Evolutionary conservation across 495 filamentous ascomycete species (phyloP), one percentile per base, ranked within the genome.

Genomic region (Annulohypoxylon bovei): DNA sequence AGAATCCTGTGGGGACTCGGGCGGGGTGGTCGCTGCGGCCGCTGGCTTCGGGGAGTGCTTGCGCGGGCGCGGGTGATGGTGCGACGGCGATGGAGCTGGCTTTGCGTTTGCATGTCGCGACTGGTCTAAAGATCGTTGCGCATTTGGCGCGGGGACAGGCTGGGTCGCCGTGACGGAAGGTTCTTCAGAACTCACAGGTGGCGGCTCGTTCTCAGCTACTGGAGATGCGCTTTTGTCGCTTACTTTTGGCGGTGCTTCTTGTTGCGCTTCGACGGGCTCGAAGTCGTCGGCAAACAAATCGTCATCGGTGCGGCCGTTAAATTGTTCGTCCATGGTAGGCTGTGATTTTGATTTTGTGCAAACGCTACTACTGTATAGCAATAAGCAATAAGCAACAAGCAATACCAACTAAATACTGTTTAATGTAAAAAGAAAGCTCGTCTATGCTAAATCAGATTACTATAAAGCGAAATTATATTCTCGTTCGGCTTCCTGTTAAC

Each of bases 221-320:
- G 49, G 30, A 33, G 53, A 37, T 8, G 62, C n/a, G 20, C 35
- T 46, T 20, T 64, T 22, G 6, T 58, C 37, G 25, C 28, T 37
- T 20, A 16, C 40, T 12, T 18, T 39, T 3, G 71, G 55, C 42
- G 57, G 23, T 0, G 6, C 20, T 20, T 62, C 47, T 20, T 47
- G 40, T 23, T 44, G 42, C 9, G 77, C 59, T 20, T 71, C 65
- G 22, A 83, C 74, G 14, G 80, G 81, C 69, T 85, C 83, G 53
- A 84, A 84, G 49, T 85, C 83, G 55, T 85, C 83, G 6, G 81
- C 77, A 50, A 85, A 85, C 64, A 85, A 77, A 61, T 84, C 83
- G 57, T 85, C 83, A 67, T 85, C 83, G 37, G 83, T 85, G 12
- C 83, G 74, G 28, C 83, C 83, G 60, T 80, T 80, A 35, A 84